phyloP scores from a whole-genome alignment of 2,329 filamentous ascomycete genomes.

The Clarireedia homoeocarpa region DNA sequence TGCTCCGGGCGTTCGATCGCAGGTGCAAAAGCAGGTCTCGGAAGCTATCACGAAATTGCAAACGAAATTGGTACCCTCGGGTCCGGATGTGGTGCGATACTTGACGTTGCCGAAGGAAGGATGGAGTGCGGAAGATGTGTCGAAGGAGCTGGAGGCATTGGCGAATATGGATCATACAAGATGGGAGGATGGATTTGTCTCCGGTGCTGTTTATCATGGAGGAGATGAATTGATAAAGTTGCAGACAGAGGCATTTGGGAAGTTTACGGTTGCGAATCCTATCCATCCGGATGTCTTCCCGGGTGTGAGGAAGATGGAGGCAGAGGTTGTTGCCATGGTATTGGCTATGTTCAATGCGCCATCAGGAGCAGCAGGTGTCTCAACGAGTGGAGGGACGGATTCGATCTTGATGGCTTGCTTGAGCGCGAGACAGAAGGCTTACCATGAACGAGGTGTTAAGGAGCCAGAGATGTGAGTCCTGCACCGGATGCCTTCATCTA shows the following conservation, averaged over 20 bases:
- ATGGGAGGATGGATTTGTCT: slow-evolving; percentile 95
- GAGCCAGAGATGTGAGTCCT: slow-evolving; percentile 81
- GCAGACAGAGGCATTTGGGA: slow-evolving; percentile 87
- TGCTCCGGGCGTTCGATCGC: slow-evolving; percentile 75
- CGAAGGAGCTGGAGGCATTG: slow-evolving; percentile 70
- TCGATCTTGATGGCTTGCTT: slow-evolving; percentile 95
- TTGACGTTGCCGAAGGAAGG: slow-evolving; percentile 74
- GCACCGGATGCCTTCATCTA: slow-evolving; percentile 7
- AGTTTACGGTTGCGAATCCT: slow-evolving; percentile 91
- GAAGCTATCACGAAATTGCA: slow-evolving; percentile 76
- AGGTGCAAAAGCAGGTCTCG: slow-evolving; percentile 77
- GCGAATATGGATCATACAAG: slow-evolving; percentile 85
- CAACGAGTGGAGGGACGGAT: slow-evolving; percentile 89
- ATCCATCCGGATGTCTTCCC: slow-evolving; percentile 98
- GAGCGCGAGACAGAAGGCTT: slow-evolving; percentile 82
- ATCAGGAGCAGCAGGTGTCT: slow-evolving; percentile 75
- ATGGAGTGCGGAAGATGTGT: slow-evolving; percentile 70
- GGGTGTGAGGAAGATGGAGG: slow-evolving; percentile 98
- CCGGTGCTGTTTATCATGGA: slow-evolving; percentile 93
- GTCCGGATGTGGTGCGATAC: slow-evolving; percentile 64
- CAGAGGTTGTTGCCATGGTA: slow-evolving; percentile 95
- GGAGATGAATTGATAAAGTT: slow-evolving; percentile 73
- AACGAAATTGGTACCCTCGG: slow-evolving; percentile 70
- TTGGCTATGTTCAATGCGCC: slow-evolving; percentile 84
- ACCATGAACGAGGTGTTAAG: slow-evolving; percentile 74